Percentiles rank a stretch among this genome's conserved stretches.
Evolutionary conservation across 768 basidiomycete species (phyloP).

Genomic region (Boletus tomentosulus): DNA sequence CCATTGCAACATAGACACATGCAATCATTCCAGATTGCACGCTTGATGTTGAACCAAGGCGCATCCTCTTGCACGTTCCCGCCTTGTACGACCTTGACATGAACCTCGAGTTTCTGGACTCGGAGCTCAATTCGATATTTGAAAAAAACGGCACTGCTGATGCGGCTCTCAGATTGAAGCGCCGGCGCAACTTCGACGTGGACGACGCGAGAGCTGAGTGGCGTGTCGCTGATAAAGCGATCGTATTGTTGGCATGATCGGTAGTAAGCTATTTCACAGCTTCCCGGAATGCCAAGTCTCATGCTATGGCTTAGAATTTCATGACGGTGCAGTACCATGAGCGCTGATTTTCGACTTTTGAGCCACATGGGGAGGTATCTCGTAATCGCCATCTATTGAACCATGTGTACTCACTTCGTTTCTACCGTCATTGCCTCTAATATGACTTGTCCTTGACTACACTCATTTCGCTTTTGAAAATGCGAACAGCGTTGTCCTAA

Average conservation of each 20-base stretch:
- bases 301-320: not conserved
- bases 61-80: constrained; percentile 52
- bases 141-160: constrained; percentile 13
- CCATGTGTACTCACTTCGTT: constrained; percentile 1
- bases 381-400: constrained; percentile 1
- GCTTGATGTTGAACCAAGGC: constrained; percentile 63
- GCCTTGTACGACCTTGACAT: constrained; percentile 49
- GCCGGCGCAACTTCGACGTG: constrained; percentile 55
- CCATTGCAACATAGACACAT: constrained; percentile 38
- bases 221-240: constrained; percentile 48
- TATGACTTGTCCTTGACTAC: not conserved
- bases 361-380: not conserved
- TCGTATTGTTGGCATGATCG: constrained; percentile 43
- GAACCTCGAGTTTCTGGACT: constrained; percentile 52
- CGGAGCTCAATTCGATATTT: constrained; percentile 40
- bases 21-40: constrained; percentile 42
- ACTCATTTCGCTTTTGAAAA: not conserved
- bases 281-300: not conserved
- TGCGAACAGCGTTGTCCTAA: not conserved
- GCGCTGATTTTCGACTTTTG: not conserved
- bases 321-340: constrained; percentile 5
- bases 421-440: constrained; percentile 3
- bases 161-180: constrained; percentile 48
- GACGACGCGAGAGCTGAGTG: constrained; percentile 66
- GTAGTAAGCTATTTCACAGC: constrained; percentile 2